A percentile compares a stretch with the other conserved stretches of the same genome.
These are phyloP conservation scores for Blastocystis sp. DNA, from an alignment of 352 stramenopile species.

Conservation along the genomic window DNA sequence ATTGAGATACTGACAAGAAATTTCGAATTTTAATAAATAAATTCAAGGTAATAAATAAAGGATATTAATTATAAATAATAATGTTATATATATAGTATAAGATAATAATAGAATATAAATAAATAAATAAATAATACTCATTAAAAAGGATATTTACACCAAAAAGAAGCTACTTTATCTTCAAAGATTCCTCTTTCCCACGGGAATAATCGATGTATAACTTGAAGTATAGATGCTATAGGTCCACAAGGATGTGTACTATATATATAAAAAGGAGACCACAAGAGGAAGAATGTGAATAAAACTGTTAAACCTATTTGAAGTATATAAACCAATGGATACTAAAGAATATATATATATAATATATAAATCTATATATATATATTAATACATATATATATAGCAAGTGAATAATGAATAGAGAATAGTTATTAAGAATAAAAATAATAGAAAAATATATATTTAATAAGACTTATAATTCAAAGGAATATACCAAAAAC, in stretches of 20 bases:
- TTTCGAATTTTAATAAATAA: constrained; percentile 54
- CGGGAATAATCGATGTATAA: constrained; percentile 75
- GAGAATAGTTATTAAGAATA: too few relatives aligned
- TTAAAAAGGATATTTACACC: too few relatives aligned
- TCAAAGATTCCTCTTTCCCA: constrained; percentile 83
- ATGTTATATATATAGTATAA: too few relatives aligned
- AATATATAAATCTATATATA: too few relatives aligned
- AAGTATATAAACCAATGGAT: constrained; percentile 28
- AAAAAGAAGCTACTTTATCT: constrained; percentile 87
- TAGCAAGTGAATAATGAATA: too few relatives aligned
- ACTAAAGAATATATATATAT: neutral
- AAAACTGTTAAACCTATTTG: constrained; percentile 65
- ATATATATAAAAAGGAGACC: constrained; percentile 63
- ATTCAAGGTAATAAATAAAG: too few relatives aligned
- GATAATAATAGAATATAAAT: too few relatives aligned
- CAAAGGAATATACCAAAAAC: neutral
- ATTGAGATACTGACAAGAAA: constrained; percentile 46
- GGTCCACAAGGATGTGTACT: constrained; percentile 41
- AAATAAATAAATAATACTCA: constrained; percentile 44
- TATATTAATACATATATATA: too few relatives aligned
- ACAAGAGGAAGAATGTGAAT: constrained; percentile 64
- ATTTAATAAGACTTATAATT: neutral
- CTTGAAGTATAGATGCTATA: constrained; percentile 48
- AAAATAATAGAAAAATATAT: too few relatives aligned
- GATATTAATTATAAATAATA: constrained; percentile 43